Evolutionary conservation across 1,284 basidiomycete genomes (phyloP).

Genomic region (Rhizopogon parksii): DNA sequence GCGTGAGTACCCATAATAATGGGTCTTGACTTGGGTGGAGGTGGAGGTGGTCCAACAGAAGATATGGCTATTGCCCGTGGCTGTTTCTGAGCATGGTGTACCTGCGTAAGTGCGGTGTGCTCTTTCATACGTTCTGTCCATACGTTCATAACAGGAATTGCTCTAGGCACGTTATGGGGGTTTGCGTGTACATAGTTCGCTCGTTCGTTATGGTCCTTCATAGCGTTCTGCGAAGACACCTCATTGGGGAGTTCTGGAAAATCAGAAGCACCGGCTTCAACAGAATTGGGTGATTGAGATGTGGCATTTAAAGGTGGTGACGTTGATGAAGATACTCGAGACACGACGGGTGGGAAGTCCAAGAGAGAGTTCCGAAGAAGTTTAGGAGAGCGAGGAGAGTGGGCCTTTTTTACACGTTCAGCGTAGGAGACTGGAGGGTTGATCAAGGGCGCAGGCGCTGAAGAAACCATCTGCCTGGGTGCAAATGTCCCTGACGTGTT

Average conservation of each 20-base stretch:
- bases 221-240: not conserved
- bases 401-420: slow-evolving; percentile 48
- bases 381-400: slow-evolving; percentile 4
- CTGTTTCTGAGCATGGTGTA: slow-evolving; percentile 21
- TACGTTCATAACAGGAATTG: slow-evolving; percentile 16
- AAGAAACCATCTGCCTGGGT: slow-evolving; percentile 31
- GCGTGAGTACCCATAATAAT: not conserved
- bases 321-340: not conserved
- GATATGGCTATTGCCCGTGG: slow-evolving; percentile 5
- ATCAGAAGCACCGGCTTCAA: slow-evolving; percentile 1
- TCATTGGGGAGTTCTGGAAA: slow-evolving; percentile 3
- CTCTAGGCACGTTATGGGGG: not conserved
- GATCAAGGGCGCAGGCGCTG: slow-evolving; percentile 25
- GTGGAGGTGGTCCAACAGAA: not conserved
- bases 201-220: not conserved
- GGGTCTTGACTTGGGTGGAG: not conserved
- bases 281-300: not conserved
- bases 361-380: not conserved
- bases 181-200: not conserved
- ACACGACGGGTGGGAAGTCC: not conserved
- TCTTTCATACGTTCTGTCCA: slow-evolving; percentile 27
- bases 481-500: not conserved
- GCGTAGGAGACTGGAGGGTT: slow-evolving; percentile 48
- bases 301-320: slow-evolving; percentile 9
- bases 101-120: slow-evolving; percentile 10